Base-by-base conservation (phyloP, 1,139 yeast genomes). In the Meyerozyma athensensis region DNA sequence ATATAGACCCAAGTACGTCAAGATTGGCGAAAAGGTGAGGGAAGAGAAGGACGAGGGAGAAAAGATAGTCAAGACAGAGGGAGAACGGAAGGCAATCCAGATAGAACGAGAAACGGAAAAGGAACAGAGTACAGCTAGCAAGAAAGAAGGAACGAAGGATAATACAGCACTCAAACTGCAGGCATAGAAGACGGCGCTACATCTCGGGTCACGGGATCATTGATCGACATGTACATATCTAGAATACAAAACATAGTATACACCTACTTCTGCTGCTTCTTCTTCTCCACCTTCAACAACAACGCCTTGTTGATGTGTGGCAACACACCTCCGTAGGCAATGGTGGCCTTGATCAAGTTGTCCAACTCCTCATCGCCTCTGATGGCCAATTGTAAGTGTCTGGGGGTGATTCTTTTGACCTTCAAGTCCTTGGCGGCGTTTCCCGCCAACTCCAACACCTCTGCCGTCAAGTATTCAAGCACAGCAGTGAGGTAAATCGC, bases 361-460 rank as follows among this genome's bases (percentile, higher is more conserved):
- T 92, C 97, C 64, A 94, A 80, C 68, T 94, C 98, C 66, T 92
- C 98, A 69, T 94, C 98, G 50, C 97, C 97, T 71, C 98, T 86
- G 58, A 92, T 92, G 47, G 98, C 98, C 64, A 94, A 79, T 69
- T 92, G 98, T 66, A 94, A 75, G 64, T 94, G 98, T 69, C 98
- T 86, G 53, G 99, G 99, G 30, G 97, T 90, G 65, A 92, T 92
- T 79, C 99, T 86, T 74, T 94, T 89, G 59, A 92, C 96, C 69
- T 92, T 90, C 70, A 92, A 79, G 65, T 94, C 98, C 69, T 92
- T 90, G 47, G 98, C 98, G 23, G 98, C 98, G 61, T 92, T 90
- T 61, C 99, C 98, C 34, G 99, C 98, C 72, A 92, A 77, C 71
- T 92, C 99, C 63, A 92, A 79, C 38, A 92, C 96, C 72, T 92